Conservation (phyloP, 371 early-diverging fungal species). For the Actinomortierella wolfii region DNA sequence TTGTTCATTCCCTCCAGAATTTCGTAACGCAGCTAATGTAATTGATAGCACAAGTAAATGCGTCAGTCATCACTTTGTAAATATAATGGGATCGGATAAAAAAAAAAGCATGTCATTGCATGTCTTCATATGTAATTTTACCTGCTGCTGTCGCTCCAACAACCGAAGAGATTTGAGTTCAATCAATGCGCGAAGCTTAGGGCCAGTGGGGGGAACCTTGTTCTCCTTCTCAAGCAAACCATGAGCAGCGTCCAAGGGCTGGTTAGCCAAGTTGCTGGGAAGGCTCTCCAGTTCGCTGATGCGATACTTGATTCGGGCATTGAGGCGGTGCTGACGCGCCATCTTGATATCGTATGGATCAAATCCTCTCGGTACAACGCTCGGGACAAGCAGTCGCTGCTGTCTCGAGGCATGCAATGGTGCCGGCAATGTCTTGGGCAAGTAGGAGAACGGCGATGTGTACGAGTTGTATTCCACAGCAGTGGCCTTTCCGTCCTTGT, state of each 20-base stretch:
- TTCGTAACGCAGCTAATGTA: constrained; percentile 74
- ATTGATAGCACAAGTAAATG: neutral
- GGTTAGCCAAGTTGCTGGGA: constrained; percentile 59
- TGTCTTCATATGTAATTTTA: constrained; percentile 11
- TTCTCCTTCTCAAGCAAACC: constrained; percentile 33
- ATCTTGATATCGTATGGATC: constrained; percentile 73
- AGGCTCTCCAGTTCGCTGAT: constrained; percentile 76
- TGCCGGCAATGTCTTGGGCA: constrained; percentile 55
- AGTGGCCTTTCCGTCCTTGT: constrained; percentile 15
- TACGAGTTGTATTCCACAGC: constrained; percentile 42
- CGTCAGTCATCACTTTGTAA: no score
- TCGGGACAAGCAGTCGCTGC: constrained; percentile 75
- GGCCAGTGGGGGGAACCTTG: constrained; percentile 24
- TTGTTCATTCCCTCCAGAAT: constrained; percentile 69
- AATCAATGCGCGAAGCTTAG: constrained; percentile 76
- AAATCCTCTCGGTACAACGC: constrained; percentile 76
- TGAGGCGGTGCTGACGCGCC: constrained; percentile 77
- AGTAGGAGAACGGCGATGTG: constrained; percentile 57
- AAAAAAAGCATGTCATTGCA: neutral
- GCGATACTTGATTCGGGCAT: constrained; percentile 71
- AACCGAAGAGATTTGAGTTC: constrained; percentile 82
- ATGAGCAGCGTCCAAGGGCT: constrained; percentile 33
- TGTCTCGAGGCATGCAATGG: constrained; percentile 66
- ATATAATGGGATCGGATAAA: neutral
- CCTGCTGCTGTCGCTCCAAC: constrained; percentile 74